Conservation (phyloP, 148 eudicot genomes). For the Polygonum maritimum region DNA sequence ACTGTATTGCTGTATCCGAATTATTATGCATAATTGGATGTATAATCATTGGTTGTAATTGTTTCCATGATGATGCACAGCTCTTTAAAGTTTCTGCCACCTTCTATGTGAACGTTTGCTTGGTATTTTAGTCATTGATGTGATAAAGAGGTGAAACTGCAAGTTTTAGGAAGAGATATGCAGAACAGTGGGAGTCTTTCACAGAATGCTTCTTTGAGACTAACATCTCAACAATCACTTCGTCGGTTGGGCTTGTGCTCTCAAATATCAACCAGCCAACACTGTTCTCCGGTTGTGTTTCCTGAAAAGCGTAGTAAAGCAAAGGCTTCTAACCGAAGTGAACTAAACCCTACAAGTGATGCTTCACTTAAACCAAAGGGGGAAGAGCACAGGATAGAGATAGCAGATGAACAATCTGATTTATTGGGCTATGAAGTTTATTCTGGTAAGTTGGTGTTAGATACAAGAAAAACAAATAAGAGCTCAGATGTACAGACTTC, state of each 20-base stretch:
- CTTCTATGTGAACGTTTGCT: not conserved
- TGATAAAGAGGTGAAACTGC: slow-evolving; percentile 11
- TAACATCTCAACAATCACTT: slow-evolving; percentile 71
- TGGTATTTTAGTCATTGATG: slow-evolving; percentile 17
- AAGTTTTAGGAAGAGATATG: slow-evolving; percentile 33
- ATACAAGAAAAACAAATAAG: slow-evolving; percentile 55
- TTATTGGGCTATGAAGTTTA: slow-evolving; percentile 83
- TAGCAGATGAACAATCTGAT: slow-evolving; percentile 89
- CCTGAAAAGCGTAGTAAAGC: slow-evolving; percentile 90
- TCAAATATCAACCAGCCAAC: slow-evolving; percentile 77
- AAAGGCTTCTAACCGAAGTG: slow-evolving; percentile 37
- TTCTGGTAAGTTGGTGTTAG: slow-evolving; percentile 75
- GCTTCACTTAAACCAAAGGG: slow-evolving; percentile 50
- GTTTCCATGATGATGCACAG: not conserved
- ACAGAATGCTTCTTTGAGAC: slow-evolving; percentile 54
- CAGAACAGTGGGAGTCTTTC: slow-evolving; percentile 68
- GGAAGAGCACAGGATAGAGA: slow-evolving; percentile 86
- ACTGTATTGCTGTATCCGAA: not conserved
- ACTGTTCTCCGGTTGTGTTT: slow-evolving; percentile 84
- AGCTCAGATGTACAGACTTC: slow-evolving; percentile 45
- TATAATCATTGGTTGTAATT: not conserved
- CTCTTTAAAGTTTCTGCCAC: not conserved
- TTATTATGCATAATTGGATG: not conserved
- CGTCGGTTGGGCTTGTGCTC: slow-evolving; percentile 81
- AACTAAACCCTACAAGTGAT: slow-evolving; percentile 34